Percentiles rank a stretch among this genome's conserved stretches.
These are phyloP conservation scores for Hyphopichia fennica DNA, from an alignment of 1,139 yeast species.

Conservation along the genomic window DNA sequence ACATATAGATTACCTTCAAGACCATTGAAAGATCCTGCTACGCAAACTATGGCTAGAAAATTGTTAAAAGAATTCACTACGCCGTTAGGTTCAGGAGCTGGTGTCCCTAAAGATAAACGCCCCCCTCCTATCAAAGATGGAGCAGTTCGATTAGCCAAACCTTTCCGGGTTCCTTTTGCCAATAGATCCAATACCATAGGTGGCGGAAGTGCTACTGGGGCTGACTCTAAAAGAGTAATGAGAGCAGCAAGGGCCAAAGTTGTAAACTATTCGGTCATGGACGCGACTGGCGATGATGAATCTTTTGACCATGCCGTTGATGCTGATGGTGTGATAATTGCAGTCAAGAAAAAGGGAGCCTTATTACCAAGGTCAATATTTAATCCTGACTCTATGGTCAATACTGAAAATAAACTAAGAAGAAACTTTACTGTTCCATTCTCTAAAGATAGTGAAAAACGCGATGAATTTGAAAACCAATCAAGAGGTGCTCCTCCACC, in stretches of 20 bases:
- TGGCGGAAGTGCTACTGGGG: constrained; percentile 12
- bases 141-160: constrained; percentile 35
- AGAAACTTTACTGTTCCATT: constrained; percentile 55
- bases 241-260: constrained; percentile 28
- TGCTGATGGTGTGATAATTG: constrained; percentile 25
- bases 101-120: constrained; percentile 40
- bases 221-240: constrained; percentile 18
- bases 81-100: constrained; percentile 49
- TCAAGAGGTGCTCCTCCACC: constrained; percentile 63
- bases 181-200: constrained; percentile 15
- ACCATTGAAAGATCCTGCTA: too few relatives aligned
- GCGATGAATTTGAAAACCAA: constrained; percentile 13
- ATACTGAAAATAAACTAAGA: constrained; percentile 33
- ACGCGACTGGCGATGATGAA: constrained; percentile 16
- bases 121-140: constrained; percentile 42
- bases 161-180: constrained; percentile 45
- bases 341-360: constrained; percentile 47
- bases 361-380: constrained; percentile 44
- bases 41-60: constrained; percentile 31
- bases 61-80: constrained; percentile 42
- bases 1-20: background rate
- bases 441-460: constrained; percentile 30
- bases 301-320: constrained; percentile 16
- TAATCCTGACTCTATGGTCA: constrained; percentile 27
- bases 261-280: constrained; percentile 31